Conservation (phyloP, 139 green algal species). For the Chlamydomonas incerta region DNA sequence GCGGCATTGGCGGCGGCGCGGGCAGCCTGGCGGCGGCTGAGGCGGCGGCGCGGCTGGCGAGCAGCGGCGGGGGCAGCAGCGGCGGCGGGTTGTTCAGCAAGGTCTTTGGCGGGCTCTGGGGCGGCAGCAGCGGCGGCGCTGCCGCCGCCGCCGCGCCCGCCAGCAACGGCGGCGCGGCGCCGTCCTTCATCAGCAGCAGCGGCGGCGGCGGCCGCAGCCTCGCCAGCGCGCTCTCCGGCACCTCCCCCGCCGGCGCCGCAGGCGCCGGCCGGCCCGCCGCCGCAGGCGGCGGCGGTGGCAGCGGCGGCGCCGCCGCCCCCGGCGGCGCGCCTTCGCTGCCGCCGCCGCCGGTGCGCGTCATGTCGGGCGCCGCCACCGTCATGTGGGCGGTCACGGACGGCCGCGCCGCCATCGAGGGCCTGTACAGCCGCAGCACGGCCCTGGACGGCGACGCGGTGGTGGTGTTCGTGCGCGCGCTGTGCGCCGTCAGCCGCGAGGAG, state of each 20-base stretch:
- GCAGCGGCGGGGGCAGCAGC: neutral
- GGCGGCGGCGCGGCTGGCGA: neutral
- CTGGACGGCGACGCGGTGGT: conserved; percentile 94
- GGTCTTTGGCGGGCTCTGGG: conserved; percentile 54
- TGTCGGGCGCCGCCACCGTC: conserved; percentile 65
- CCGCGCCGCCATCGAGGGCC: conserved; percentile 55
- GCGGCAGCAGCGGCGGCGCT: neutral
- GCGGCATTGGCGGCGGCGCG: neutral
- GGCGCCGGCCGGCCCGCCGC: neutral
- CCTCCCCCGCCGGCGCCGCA: neutral
- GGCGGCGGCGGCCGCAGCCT: too few relatives aligned
- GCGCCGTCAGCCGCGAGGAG: conserved; percentile 85
- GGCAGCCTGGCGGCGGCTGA: neutral
- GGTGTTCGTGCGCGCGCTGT: conserved; percentile 91
- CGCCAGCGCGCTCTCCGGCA: too few relatives aligned
- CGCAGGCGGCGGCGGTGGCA: neutral
- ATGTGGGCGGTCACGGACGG: conserved; percentile 67
- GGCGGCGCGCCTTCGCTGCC: conserved; percentile 2
- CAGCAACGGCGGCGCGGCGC: neutral
- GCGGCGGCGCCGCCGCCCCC: neutral
- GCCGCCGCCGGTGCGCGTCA: conserved; percentile 33
- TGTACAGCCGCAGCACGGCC: conserved; percentile 59
- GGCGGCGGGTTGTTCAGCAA: conserved; percentile 49
- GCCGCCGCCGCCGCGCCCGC: neutral
- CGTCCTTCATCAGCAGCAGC: too few relatives aligned